Evolutionary conservation across 2,329 filamentous ascomycete species (phyloP).

Genomic region (Harringtonia aguacate): DNA sequence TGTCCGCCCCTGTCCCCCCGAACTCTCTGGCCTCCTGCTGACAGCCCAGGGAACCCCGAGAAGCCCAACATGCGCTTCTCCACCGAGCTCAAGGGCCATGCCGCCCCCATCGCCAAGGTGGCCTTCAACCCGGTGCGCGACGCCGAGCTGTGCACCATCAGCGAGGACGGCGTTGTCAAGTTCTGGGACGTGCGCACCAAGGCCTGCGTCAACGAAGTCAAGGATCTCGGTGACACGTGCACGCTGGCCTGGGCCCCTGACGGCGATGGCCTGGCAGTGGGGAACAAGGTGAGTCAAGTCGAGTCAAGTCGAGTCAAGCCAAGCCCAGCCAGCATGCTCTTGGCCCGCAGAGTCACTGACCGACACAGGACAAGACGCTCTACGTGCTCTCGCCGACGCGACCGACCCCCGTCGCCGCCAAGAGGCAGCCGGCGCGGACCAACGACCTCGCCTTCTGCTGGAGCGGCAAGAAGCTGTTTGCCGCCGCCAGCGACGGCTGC

Average conservation of each 20-base stretch:
- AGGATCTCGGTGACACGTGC: slow-evolving; percentile 54
- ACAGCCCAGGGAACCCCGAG: slow-evolving; percentile 57
- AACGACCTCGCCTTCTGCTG: slow-evolving; percentile 69
- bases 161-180: slow-evolving; percentile 61
- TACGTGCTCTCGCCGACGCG: slow-evolving; percentile 52
- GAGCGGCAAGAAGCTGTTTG: slow-evolving; percentile 58
- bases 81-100: slow-evolving; percentile 62
- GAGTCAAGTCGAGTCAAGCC: no score
- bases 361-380: slow-evolving; percentile 45
- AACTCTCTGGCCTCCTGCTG: neutral
- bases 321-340: no score
- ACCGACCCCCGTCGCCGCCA: slow-evolving; percentile 41
- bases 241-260: slow-evolving; percentile 66
- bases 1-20: neutral
- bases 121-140: slow-evolving; percentile 71
- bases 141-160: slow-evolving; percentile 65
- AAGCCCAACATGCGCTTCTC: slow-evolving; percentile 62
- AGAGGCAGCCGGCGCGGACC: slow-evolving; percentile 53
- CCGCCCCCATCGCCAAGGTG: slow-evolving; percentile 59
- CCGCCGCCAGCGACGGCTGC: slow-evolving; percentile 60
- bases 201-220: slow-evolving; percentile 58
- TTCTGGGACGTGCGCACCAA: slow-evolving; percentile 75
- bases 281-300: slow-evolving; percentile 28
- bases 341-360: neutral
- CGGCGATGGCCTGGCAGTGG: slow-evolving; percentile 58